Conservation (phyloP, 1,284 basidiomycete genomes). For the Cutaneotrichosporon dermatis region DNA sequence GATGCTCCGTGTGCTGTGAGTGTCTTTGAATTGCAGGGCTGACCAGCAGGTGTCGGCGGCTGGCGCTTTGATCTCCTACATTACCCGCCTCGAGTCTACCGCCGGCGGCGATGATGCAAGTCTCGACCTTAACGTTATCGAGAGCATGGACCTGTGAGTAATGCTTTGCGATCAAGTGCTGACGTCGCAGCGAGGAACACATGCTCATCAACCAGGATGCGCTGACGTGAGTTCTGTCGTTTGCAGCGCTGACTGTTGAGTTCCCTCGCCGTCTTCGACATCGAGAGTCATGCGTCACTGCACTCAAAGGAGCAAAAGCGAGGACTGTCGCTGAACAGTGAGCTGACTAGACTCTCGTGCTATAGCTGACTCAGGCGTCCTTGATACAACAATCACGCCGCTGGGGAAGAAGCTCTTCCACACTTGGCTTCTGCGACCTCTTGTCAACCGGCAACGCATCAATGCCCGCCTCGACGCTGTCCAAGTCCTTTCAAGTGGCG, state of each 20-base stretch:
- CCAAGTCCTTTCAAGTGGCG: constrained; percentile 60
- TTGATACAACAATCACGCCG: constrained; percentile 71
- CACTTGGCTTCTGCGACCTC: constrained; percentile 81
- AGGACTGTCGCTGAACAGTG: constrained; percentile 78
- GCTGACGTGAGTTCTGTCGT: constrained; percentile 56
- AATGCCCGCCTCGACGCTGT: constrained; percentile 72
- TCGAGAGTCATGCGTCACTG: constrained; percentile 75
- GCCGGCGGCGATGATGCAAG: constrained; percentile 57
- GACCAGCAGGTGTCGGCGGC: constrained; percentile 62
- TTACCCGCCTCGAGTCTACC: constrained; percentile 43
- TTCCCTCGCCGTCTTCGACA: constrained; percentile 81
- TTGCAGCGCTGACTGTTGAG: constrained; percentile 47
- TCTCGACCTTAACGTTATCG: constrained; percentile 65
- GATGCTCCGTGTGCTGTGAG: constrained; percentile 38
- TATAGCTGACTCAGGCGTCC: constrained; percentile 56
- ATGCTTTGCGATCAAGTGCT: not conserved
- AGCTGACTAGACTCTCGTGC: constrained; percentile 18
- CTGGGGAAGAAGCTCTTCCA: constrained; percentile 70
- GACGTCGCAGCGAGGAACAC: constrained; percentile 57
- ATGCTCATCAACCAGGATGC: constrained; percentile 88
- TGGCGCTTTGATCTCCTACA: constrained; percentile 70
- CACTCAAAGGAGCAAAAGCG: constrained; percentile 77
- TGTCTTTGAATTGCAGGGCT: not conserved
- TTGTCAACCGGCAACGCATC: constrained; percentile 66
- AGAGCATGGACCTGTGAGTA: constrained; percentile 64